Evolutionary conservation across 345 rosid species (phyloP).

Genomic region (Corchorus olitorius): DNA sequence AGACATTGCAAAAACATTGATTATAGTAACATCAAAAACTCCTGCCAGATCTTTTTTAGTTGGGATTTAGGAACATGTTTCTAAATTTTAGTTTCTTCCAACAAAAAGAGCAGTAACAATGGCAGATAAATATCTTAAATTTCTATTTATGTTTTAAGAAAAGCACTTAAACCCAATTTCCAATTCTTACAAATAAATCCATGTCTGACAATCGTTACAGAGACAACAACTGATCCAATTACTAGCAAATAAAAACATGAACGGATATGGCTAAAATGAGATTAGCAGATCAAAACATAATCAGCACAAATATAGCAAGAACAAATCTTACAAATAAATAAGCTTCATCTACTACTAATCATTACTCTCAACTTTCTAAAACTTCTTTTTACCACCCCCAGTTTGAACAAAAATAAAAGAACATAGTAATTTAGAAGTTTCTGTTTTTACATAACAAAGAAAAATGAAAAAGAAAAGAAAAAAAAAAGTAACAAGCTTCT

Average conservation of each 20-base stretch:
- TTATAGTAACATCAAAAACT: neutral
- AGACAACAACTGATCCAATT: neutral
- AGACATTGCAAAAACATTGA: neutral
- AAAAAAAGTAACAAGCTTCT: neutral
- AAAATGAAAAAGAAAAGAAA: neutral
- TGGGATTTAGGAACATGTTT: neutral
- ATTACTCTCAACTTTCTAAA: neutral
- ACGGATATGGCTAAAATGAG: neutral
- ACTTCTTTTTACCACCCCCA: neutral
- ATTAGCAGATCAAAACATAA: neutral
- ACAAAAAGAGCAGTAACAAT: neutral
- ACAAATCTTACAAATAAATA: neutral
- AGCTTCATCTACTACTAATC: neutral
- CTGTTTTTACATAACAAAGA: constrained; percentile 8
- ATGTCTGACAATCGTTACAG: neutral
- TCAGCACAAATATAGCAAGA: neutral
- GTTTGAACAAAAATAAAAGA: constrained; percentile 9
- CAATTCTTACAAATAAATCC: neutral
- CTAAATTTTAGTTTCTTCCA: neutral
- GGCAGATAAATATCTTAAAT: neutral
- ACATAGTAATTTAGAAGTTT: constrained; percentile 8
- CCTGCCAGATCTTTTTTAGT: neutral
- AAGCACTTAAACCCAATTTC: neutral
- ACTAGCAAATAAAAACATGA: neutral
- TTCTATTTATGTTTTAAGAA: neutral